phyloP scores from a whole-genome alignment of 2,329 filamentous ascomycete genomes.

The Diaporthe batatas region DNA sequence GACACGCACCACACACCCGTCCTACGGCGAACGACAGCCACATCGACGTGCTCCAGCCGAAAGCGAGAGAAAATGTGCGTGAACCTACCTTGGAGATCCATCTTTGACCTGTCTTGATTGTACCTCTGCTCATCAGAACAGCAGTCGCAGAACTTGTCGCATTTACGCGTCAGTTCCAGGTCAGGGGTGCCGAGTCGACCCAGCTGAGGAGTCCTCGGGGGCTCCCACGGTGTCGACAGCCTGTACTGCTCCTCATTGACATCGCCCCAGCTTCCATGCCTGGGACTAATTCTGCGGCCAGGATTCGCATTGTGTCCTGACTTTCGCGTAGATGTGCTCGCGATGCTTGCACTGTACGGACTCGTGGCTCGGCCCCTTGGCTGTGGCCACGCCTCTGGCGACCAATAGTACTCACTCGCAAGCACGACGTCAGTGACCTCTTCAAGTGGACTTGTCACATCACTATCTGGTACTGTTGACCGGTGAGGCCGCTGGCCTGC shows the following conservation, averaged over 20 bases:
- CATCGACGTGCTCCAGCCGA: neutral
- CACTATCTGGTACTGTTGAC: neutral
- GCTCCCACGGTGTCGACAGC: neutral
- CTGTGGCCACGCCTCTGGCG: conserved; percentile 1
- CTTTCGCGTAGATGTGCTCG: neutral
- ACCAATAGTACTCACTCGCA: conserved; percentile 28
- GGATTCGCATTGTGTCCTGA: neutral
- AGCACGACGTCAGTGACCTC: conserved; percentile 35
- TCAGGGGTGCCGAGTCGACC: conserved; percentile 38
- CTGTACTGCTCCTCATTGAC: conserved; percentile 3
- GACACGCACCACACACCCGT: neutral
- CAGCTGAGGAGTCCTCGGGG: conserved; percentile 35
- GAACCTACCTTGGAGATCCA: conserved; percentile 41
- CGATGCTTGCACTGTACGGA: neutral
- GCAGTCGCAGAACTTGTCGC: conserved; percentile 37
- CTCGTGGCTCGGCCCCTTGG: neutral
- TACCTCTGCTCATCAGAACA: conserved; percentile 30
- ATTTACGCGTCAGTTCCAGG: conserved; percentile 31
- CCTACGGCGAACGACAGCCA: neutral
- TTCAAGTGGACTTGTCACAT: conserved; percentile 6
- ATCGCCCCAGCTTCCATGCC: conserved; percentile 12
- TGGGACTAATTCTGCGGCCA: neutral
- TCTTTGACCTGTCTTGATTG: conserved; percentile 34
- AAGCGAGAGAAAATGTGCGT: neutral
- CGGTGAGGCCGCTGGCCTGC: neutral